These are phyloP conservation scores for Lichtheimia hyalospora DNA, from an alignment of 371 early-diverging fungal genomes.

Conservation along the genomic window DNA sequence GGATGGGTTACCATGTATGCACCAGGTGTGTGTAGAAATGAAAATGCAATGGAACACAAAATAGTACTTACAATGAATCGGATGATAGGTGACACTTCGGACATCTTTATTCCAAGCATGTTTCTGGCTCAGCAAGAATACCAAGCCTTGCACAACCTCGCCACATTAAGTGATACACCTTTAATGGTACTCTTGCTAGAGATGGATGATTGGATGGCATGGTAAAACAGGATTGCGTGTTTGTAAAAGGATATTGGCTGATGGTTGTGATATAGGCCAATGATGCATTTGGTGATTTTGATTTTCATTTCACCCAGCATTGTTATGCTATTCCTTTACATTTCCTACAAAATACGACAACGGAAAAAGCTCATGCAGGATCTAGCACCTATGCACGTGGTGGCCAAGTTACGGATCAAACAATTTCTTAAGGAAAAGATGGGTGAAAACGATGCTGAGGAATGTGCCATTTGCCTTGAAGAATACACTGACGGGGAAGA, in stretches of 20 bases:
- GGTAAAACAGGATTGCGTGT: conserved; percentile 17
- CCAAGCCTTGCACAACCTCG: conserved; percentile 44
- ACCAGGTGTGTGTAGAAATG: conserved; percentile 39
- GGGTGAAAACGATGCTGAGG: conserved; percentile 62
- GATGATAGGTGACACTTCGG: conserved; percentile 66
- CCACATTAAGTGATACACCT: conserved; percentile 39
- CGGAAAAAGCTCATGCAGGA: conserved; percentile 59
- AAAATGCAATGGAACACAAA: neutral
- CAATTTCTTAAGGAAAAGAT: conserved; percentile 57
- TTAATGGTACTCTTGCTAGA: conserved; percentile 39
- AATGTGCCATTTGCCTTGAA: conserved; percentile 94
- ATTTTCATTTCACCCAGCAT: conserved; percentile 71
- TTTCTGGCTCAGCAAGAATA: conserved; percentile 73
- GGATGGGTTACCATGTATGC: conserved; percentile 89
- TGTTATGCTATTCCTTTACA: conserved; percentile 69
- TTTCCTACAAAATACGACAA: conserved; percentile 63
- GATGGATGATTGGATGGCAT: conserved; percentile 30
- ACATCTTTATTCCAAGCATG: conserved; percentile 76
- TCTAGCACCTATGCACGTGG: conserved; percentile 68
- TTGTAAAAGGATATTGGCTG: too few relatives aligned
- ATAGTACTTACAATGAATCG: neutral
- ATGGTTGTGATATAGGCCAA: conserved; percentile 41
- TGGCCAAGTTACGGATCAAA: conserved; percentile 60
- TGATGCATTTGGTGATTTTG: conserved; percentile 68
- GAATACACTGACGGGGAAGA: conserved; percentile 81